Evolutionary conservation across 768 basidiomycete species (phyloP), one percentile per base, ranked within the genome.

Genomic region (Tricholoma sp.): DNA sequence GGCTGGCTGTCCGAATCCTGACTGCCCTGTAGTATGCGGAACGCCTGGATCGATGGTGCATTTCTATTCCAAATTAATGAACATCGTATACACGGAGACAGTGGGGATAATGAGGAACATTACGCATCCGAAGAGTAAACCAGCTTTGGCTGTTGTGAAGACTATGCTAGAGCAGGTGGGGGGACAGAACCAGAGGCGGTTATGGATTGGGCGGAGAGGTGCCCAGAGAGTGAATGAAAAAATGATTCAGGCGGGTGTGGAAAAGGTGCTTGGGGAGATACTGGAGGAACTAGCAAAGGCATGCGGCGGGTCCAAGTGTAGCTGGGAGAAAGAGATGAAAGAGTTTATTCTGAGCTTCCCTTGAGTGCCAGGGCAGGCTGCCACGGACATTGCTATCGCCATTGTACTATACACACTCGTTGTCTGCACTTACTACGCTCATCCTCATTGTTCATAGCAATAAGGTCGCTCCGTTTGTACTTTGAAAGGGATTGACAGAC

Each of bases 1-100:
- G n/a, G n/a, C 71, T 1, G 89, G 89, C 20, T 91, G 89, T 61
- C 89, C 89, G 8, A 88, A 90, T 61, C 87, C 88, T 34, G 82
- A 90, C 63, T 91, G 89, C 65, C 81, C 86, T 18, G 80, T 89
- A 54, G 80, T 89, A 32, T 91, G 89, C 59, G 88, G 89, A 63
- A 91, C 89, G 5, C 87, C 89, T n/a, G 88, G 89, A 9, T 90
- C 88, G 2, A 69, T 91, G 61, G 79, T 86, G 9, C 87, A 89
- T 70, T 87, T 82, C 71, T 90, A 77, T 69, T 50, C 72, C 7
- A 74, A 61, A 29, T 73, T 90, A 17, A 64, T 70, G 33, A 68
- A 62, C 50, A 80, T 85, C 66, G 81, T 76, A 11, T 84, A 73
- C 68, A 71, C 80, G 51, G 56, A 75, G 49, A 79, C 77, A 18